Base-by-base conservation (phyloP, 768 basidiomycete species). In the Boletales sp. region DNA sequence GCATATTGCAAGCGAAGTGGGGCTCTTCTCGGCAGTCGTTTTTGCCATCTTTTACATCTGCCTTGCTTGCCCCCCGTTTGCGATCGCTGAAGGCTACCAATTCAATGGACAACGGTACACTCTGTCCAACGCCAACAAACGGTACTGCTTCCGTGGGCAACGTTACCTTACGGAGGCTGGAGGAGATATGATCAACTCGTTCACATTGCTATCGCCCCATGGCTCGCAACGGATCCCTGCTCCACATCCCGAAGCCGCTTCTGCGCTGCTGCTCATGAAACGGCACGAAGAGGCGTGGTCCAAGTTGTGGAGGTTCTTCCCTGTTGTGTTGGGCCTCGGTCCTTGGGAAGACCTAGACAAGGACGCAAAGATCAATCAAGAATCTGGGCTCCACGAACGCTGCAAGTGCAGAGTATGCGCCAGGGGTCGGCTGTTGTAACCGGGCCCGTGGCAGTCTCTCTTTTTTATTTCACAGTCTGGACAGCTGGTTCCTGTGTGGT, bases 1-100 rank as follows among this genome's bases (percentile, higher is more conserved):
- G 47, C 52, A 59, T 30, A 12, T 55, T 2, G 53, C 57, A 8
- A 37, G n/a, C 15, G 57, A 59, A 45, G n/a, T 42, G 14, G 57
- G 53, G 12, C 43, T 52, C 15, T 19, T 47, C 27, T 45, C 50
- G 1, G 24, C 27, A 4, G 42, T 42, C 3, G 18, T 42, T n/a
- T 15, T 59, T 8, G 40, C 45, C 11, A 39, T 13, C 10, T 29
- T 47, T 29, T 17, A 51, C 27, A 50, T 45, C 40, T 55, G 45
- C 19, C 8, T 52, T n/a, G 27, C 48, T 14, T 59, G 57, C 30
- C 50, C 50, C 10, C 21, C 36, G 10, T 17, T 5, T n/a, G 29
- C 17, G 36, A 50, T 59, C 27, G 15, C 8, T 2, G 39, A 50
- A n/a, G 57, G 58, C 7, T 59, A 59, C 21, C 47, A 45, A 4